phyloP scores from a whole-genome alignment of 148 eudicot genomes.

The Heliamphora exappendiculata region DNA sequence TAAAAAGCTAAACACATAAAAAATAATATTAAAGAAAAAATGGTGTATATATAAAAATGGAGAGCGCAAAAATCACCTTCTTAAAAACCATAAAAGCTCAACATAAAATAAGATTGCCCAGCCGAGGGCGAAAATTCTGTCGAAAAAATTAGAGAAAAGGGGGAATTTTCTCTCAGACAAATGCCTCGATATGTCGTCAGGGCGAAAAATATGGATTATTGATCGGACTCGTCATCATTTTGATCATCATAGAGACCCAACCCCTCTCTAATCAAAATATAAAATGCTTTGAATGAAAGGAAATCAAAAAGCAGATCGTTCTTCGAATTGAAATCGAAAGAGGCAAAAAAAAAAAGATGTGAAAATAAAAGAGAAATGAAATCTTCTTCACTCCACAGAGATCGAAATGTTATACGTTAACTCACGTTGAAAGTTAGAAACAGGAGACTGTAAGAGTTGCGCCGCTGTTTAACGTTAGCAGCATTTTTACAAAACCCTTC shows the following conservation, averaged over 20 bases:
- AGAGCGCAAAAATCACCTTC: too few species aligned
- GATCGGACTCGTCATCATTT: constrained; percentile 7
- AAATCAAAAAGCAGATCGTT: neutral
- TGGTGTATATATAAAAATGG: too few species aligned
- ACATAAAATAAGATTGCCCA: too few species aligned
- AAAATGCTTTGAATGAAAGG: too few species aligned
- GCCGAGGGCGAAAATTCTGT: too few species aligned
- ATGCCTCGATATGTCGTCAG: neutral
- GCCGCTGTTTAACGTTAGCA: neutral
- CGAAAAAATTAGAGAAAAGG: neutral
- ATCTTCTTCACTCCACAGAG: too few species aligned
- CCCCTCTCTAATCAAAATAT: neutral
- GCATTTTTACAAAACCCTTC: too few species aligned
- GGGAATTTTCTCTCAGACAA: neutral
- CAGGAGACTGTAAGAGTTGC: neutral
- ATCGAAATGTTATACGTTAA: neutral
- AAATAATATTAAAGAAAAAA: too few species aligned
- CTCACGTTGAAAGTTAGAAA: too few species aligned
- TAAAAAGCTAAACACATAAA: too few species aligned
- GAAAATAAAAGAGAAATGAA: neutral
- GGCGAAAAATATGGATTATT: neutral
- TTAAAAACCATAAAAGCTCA: too few species aligned
- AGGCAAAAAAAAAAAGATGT: neutral
- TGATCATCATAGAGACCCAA: neutral
- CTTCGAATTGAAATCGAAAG: too few species aligned